These are phyloP conservation scores for Colletotrichum acutatum DNA, from an alignment of 2,329 filamentous ascomycete genomes.

Conservation along the genomic window DNA sequence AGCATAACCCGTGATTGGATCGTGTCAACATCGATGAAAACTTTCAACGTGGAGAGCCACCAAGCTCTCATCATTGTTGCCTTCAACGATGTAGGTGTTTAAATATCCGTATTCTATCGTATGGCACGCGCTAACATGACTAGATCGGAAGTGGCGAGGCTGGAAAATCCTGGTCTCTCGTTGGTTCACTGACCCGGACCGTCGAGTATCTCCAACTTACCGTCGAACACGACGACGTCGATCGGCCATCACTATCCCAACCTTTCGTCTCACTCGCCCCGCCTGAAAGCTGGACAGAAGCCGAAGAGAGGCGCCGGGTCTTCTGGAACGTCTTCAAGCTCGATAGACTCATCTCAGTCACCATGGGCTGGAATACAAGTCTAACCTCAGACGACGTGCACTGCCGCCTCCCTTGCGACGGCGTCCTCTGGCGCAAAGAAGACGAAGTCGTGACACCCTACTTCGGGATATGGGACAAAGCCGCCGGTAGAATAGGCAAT, in stretches of 20 bases:
- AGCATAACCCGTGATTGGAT: conserved; percentile 37
- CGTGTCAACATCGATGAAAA: conserved; percentile 39
- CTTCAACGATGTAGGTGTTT: conserved; percentile 47
- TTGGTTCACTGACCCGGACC: conserved; percentile 36
- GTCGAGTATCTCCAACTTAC: conserved; percentile 37
- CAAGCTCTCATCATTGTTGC: conserved; percentile 51
- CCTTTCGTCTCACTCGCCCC: conserved; percentile 43
- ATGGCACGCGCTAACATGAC: background rate
- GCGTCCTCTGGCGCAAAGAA: conserved; percentile 52
- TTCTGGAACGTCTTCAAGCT: conserved; percentile 48
- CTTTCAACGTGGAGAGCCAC: conserved; percentile 48
- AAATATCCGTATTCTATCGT: too few species aligned
- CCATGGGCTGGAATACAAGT: conserved; percentile 46
- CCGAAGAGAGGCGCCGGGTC: conserved; percentile 45
- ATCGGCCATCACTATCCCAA: conserved; percentile 26
- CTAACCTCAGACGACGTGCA: conserved; percentile 46
- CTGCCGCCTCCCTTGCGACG: conserved; percentile 48
- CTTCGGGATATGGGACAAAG: conserved; percentile 57
- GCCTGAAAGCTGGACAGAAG: conserved; percentile 44
- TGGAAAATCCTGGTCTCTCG: conserved; percentile 36
- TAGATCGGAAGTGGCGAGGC: conserved; percentile 36
- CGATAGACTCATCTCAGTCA: conserved; percentile 42
- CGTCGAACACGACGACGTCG: conserved; percentile 12
- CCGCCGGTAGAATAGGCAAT: conserved; percentile 50
- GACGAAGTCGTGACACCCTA: conserved; percentile 53